Evolutionary conservation across 2,329 filamentous ascomycete genomes (phyloP), one percentile per base, ranked within the genome.

Genomic region (Aspergillus sp.): DNA sequence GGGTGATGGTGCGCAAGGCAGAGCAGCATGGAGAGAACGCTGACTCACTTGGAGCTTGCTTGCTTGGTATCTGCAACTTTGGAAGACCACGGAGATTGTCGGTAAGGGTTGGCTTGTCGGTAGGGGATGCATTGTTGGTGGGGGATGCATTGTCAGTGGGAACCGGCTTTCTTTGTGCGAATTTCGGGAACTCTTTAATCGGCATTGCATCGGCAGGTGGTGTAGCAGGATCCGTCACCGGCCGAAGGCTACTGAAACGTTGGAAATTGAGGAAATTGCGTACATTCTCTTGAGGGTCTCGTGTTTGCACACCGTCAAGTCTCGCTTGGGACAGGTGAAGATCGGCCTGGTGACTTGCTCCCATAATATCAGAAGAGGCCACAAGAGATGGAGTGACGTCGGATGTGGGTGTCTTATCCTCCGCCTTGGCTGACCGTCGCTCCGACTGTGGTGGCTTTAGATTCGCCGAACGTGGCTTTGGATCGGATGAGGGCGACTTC

Each of bases 241-340:
- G 62, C 69, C 66, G 64, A 14, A 70, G 54, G 23, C 51, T 60
- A 49, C 62, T 69, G 1, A 77, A 51, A 72, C 90, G 88, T 72
- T 98, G 93, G 72, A 96, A 93, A 69, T 85, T 85, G 53, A 98
- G 83, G 76, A 96, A 98, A 64, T 96, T 91, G 69, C 90, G 88
- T 37, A 98, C 91, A 66, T 93, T 96, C 76, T 97, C 93, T 73
- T 96, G 93, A 6, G 93, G 90, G 69, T 97, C 92, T 53, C 89
- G 84, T 17, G 81, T 80, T 69, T 89, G 83, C 33, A 96, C 72
- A 61, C 82, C 86, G 57, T 87, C 85, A 15, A 96, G 86, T 43
- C 82, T 83, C 49, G 88, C 86, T 72, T 92, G 88, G 66, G 92
- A 88, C 39, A 97, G 83, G 19, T 77, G 77, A 59, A 93, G 81